Evolutionary conservation across 2,329 filamentous ascomycete species (phyloP), one percentile per base, ranked within the genome.

Genomic region (Grosmannia serpens): DNA sequence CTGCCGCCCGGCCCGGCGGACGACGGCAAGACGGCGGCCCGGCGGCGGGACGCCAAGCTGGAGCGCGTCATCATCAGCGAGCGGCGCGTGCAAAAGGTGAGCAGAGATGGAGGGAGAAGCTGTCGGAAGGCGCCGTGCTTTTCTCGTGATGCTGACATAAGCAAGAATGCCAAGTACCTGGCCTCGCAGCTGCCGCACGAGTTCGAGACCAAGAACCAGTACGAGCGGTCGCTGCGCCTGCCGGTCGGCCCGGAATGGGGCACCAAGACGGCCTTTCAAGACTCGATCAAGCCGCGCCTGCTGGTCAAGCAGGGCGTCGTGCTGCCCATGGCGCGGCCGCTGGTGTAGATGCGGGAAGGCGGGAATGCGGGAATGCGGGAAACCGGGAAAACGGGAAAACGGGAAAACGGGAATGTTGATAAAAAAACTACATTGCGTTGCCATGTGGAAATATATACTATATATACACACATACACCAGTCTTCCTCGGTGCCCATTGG

Each of bases 221-320:
- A 97, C 73, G 94, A 99, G 77, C 79, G 92, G 55, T 88, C 87
- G 63, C 76, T 97, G 60, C 80, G 92, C 50, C 74, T 96, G 64
- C 94, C 94, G 1, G 83, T 97, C 61, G 94, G 94, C 1, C 89
- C 88, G 20, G 92, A 99, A 73, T 99, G 92, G 91, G 85, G 86
- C 65, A 97, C 92, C n/a, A 96, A 96, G 81, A 85, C 90, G 75
- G 90, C 88, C 17, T 94, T 94, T 80, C 91, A 97, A 77, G 84
- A 87, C 65, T 83, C 83, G 61, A 95, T 88, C 60, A 95, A 92
- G 80, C 94, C 94, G 60, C 84, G 90, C 66, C 82, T 97, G 64
- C 77, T 97, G 71, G 77, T 96, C 70, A 96, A 95, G 77, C 89
- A 91, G 74, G 94, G 94, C 53, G 80, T 95, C 64, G 91, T 99